Base-by-base conservation (phyloP, 305 asterid genomes). In the Nicotiana rustica region DNA sequence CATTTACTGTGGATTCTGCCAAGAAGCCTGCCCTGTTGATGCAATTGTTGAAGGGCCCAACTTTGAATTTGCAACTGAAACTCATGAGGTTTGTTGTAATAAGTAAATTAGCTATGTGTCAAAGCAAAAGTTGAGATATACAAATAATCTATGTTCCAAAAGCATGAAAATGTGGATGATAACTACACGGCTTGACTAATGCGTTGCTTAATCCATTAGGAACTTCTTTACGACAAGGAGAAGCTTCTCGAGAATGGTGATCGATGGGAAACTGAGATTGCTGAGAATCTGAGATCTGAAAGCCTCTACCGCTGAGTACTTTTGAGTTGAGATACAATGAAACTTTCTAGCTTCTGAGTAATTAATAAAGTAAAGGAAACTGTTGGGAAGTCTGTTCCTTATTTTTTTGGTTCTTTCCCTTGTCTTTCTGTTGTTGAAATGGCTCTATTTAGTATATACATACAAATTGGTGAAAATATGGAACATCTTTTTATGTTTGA, bases 31-130 rank as follows among this genome's bases (percentile, higher is more conserved):
- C 86, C 99, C 99, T 17, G 98, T 95, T 8, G 98, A 95, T 86
- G 99, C 99, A 88, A 95, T 95, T 75, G 99, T 95, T 66, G 98
- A 95, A 89, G 99, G 99, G 57, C 99, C 98, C 85, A 93, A 95
- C 92, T 95, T 94, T 59, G 99, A 93, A 81, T 95, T 94, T 21
- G 97, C 98, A 15, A 95, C 99, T 0, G 97, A 95, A 88, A 94
- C 99, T 60, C 98, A 95, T 2, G 99, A 95, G 99, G 99, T 93
- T 85, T 60, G 89, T 84, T 4, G 79, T 49, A 49, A 21, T 56
- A 49, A 73, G 19, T 49, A 25, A 21, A 73, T 47, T 44, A 15
- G 9, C 14, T 49, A 7, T 49, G 64, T 19, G 52, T 2, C 64
- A 3, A 19, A 73, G 41, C 31, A 7, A 73, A 49, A 36, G 61